Base-by-base conservation (phyloP, 2,329 filamentous ascomycete genomes). In the Didymella keratinophila region DNA sequence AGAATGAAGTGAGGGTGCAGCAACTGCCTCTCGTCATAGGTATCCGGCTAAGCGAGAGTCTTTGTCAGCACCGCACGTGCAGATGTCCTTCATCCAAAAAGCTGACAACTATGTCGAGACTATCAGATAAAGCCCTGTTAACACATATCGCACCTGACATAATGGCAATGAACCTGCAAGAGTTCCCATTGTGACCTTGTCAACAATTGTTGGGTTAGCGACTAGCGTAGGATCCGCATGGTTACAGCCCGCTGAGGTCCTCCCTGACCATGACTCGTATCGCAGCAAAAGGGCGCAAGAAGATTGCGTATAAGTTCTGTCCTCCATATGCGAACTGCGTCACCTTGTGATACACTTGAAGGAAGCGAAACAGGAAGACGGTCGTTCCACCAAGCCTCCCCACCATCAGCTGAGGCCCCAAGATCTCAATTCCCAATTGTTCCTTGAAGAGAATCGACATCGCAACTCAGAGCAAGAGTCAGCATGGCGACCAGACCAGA, bases 31-130 rank as follows among this genome's bases (percentile, higher is more conserved):
- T n/a, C 23, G 23, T 25, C 23, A 25, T 25, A 10, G 8, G 4
- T 28, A 23, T 27, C 16, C 7, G 4, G 34, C 34, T 56, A 34
- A 51, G 54, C 42, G 47, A 52, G 25, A 8, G 12, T 43, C 42
- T 56, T 56, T 56, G 54, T 56, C 54, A 56, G 54, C 54, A 34
- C 14, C 41, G 4, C 47, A 56, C 47, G 27, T 56, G 54, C 42
- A 48, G 27, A 44, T 6, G 8, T 9, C 1, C 14, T n/a, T 27
- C 16, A n/a, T n/a, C 23, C 23, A 14, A 23, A 41, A 14, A 7
- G 5, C 7, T 36, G 10, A 3, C 11, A 14, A 20, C 20, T 18
- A 20, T 39, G 9, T 14, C 20, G 20, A 41, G 18, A 21, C 18
- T 41, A 23, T 23, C 18, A 12, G 7, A 23, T 41, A 11, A 10